Conservation (phyloP, 106 monocot species). For the Gastrodia elata region DNA sequence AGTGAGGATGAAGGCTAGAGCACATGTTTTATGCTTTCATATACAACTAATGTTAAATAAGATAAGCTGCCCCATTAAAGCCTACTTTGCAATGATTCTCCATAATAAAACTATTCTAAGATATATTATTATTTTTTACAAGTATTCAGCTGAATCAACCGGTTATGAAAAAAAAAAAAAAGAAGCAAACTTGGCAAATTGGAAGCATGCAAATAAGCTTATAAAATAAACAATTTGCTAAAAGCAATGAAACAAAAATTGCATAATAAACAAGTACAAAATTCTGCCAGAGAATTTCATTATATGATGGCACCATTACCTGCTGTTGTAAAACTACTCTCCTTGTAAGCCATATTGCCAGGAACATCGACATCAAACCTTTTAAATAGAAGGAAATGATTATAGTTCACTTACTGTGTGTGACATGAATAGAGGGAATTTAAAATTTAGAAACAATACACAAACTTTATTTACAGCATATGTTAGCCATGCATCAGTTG, state of each 20-base stretch:
- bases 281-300: neutral
- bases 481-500: no score
- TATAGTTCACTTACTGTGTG: neutral
- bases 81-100: neutral
- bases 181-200: neutral
- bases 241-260: neutral
- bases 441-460: no score
- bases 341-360: constrained; percentile 84
- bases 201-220: no score
- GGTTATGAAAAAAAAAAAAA: neutral
- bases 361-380: constrained; percentile 99
- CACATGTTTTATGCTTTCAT: no score
- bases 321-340: constrained; percentile 68
- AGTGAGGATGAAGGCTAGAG: no score
- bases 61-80: no score
- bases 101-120: neutral
- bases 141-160: neutral
- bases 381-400: constrained; percentile 5
- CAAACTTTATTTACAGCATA: no score
- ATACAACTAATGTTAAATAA: no score
- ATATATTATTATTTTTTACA: neutral
- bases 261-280: neutral
- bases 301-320: constrained; percentile 25
- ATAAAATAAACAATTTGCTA: no score
- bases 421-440: neutral